Evolutionary conservation across 345 rosid genomes (phyloP).

Genomic region (Stellera chamaejasme): DNA sequence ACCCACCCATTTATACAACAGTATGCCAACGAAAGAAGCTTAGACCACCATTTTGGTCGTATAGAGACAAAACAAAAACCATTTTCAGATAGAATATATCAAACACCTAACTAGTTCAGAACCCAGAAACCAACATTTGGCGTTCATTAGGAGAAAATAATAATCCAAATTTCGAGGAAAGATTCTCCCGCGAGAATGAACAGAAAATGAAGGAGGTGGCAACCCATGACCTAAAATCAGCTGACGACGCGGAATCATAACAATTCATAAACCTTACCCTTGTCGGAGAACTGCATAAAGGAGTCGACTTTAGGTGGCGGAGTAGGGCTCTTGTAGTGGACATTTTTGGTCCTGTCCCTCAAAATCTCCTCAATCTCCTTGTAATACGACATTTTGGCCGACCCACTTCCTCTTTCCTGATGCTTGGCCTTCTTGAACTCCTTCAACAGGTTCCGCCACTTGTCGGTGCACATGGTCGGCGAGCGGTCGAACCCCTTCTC

Average conservation of each 20-base stretch:
- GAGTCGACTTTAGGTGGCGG: slow-evolving; percentile 74
- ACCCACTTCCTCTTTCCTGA: slow-evolving; percentile 70
- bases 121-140: too few relatives aligned
- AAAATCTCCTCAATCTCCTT: slow-evolving; percentile 97
- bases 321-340: slow-evolving; percentile 60
- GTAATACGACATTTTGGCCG: slow-evolving; percentile 87
- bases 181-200: too few relatives aligned
- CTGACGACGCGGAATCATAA: not conserved
- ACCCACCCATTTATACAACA: too few relatives aligned
- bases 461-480: slow-evolving; percentile 98
- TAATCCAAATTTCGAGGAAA: too few relatives aligned
- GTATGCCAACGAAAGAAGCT: too few relatives aligned
- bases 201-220: too few relatives aligned
- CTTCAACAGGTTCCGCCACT: slow-evolving; percentile 97
- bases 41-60: too few relatives aligned
- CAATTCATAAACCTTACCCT: slow-evolving; percentile 41
- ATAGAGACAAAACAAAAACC: too few relatives aligned
- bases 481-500: slow-evolving; percentile 96
- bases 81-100: too few relatives aligned
- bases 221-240: too few relatives aligned
- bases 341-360: slow-evolving; percentile 68
- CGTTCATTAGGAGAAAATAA: too few relatives aligned
- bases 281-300: slow-evolving; percentile 83
- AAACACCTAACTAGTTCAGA: too few relatives aligned
- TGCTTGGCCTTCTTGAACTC: slow-evolving; percentile 93